Base-by-base conservation (phyloP, 2,329 filamentous ascomycete genomes). In the Metarhizium brunneum region DNA sequence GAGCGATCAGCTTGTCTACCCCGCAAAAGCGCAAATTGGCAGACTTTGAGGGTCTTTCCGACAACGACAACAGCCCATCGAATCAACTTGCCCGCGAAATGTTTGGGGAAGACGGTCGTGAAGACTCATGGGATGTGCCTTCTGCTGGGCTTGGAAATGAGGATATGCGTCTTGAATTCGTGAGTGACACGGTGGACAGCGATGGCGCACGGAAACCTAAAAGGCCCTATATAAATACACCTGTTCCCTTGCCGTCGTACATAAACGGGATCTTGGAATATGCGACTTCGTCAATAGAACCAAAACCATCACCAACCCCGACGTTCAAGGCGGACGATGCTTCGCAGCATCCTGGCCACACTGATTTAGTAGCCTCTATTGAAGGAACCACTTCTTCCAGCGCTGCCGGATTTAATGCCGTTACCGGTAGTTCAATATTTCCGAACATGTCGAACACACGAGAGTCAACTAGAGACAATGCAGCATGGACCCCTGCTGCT, bases 1-100 rank as follows among this genome's bases (percentile, higher is more conserved):
- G 66, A 0, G 65, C 65, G 4, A 69, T 73, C 63, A 70, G 66
- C 48, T 59, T 73, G 2, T 68, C 66, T 1, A 72, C 68, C 1
- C 72, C 72, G 2, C 62, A 65, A 1, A 73, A 74, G 60, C 58
- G 59, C 2, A 63, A 61, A 6, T 47, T 69, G 18, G 56, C 59
- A 13, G 68, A 68, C 1, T 68, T 70, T 52, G 66, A 66, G 30
- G 65, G 58, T 0, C 30, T 66, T 0, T 68, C 67, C 1, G 68
- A 66, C 35, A 66, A 69, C 0, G 66, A 69, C 4, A 56, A 57
- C 6, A 66, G 60, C 11, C 66, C 69, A 0, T 64, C 65, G 8
- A 61, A 63, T 3, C 68, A 69, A 51, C 38, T 68, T 14, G 59
- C 63, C 5, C 58, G 57, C 49, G 68, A 69, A 47, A 54, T 53